Percentiles rank a stretch among this genome's conserved stretches.
phyloP scores from a whole-genome alignment of 2,329 filamentous ascomycete species.

The Trichophyton rubrum region DNA sequence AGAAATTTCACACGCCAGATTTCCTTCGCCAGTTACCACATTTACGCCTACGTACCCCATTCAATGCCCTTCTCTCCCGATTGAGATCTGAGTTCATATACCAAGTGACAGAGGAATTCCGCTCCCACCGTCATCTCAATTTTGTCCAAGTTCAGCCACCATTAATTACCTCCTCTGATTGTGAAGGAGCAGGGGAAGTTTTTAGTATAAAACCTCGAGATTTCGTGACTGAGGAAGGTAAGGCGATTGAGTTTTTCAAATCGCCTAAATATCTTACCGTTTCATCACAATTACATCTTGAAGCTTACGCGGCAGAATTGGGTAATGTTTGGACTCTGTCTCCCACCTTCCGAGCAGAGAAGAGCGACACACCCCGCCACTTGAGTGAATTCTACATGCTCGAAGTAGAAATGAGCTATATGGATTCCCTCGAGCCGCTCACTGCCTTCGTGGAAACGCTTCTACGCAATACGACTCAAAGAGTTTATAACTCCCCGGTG shows the following conservation, averaged over 20 bases:
- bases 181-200: constrained; percentile 89
- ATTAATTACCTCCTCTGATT: constrained; percentile 91
- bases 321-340: constrained; percentile 89
- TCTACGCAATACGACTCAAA: constrained; percentile 47
- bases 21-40: constrained; percentile 82
- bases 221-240: constrained; percentile 20
- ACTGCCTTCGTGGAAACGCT: constrained; percentile 73
- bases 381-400: constrained; percentile 99
- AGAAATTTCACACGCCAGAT: constrained; percentile 86
- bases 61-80: constrained; percentile 67
- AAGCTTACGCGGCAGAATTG: constrained; percentile 77
- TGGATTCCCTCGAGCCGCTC: constrained; percentile 54
- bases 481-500: constrained; percentile 39
- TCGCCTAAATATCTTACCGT: constrained; percentile 90
- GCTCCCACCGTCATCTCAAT: constrained; percentile 46
- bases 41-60: constrained; percentile 66
- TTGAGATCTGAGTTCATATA: constrained; percentile 71
- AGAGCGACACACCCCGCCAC: constrained; percentile 84
- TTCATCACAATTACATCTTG: constrained; percentile 85
- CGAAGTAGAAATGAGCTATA: constrained; percentile 78
- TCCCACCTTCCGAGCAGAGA: constrained; percentile 85
- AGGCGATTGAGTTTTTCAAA: constrained; percentile 58
- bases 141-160: constrained; percentile 67
- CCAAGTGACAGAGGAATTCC: constrained; percentile 64
- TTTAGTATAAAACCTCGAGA: constrained; percentile 54